Evolutionary conservation across 169 alveolate species (phyloP), one percentile per base, ranked within the genome.

Genomic region (Cyclospora cayetanensis): DNA sequence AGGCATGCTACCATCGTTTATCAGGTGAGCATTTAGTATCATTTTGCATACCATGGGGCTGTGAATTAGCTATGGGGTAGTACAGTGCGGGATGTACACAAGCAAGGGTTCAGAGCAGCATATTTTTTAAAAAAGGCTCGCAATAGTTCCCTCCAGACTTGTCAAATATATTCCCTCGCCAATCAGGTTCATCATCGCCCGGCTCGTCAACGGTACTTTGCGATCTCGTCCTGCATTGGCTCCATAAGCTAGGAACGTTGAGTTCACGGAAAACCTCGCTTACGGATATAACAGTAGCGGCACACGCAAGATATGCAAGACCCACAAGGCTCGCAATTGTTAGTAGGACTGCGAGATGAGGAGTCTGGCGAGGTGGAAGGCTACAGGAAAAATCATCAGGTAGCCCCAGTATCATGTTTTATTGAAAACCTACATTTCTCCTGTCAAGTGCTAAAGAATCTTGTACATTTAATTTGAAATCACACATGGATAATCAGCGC

Each of bases 241-340:
- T 29, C 22, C 0, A 43, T 83, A 27, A 25, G 25, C 46, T n/a
- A 7, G 22, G 35, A 65, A 2, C 3, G 27, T 83, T 27, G 29
- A n/a, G 31, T 39, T 20, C 4, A 50, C 37, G n/a, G 27, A 18
- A 22, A 39, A 55, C 2, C 37, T 9, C 11, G 60, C 93, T 89
- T 53, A 89, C 93, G 41, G 93, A 52, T 20, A 89, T 72, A 37
- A 89, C 93, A 35, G 93, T 89, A 65, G 89, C 93, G n/a, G 93
- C 93, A 65, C 93, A 89, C 0, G 93, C 74, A 41, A 76, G 70
- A 50, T 89, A 89, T 29, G 89, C 93, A 46, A 89, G 83, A 37
- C 50, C 70, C 37, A 74, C 68, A 31, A 89, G 65, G 46, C 88
- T 89, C n/a, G 89, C 50, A 43, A 89, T 89, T 42, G 93, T 55